Percentiles rank a stretch among this genome's conserved stretches.
Conservation (phyloP, 345 rosid species). For the Noccaea bulbosa region DNA sequence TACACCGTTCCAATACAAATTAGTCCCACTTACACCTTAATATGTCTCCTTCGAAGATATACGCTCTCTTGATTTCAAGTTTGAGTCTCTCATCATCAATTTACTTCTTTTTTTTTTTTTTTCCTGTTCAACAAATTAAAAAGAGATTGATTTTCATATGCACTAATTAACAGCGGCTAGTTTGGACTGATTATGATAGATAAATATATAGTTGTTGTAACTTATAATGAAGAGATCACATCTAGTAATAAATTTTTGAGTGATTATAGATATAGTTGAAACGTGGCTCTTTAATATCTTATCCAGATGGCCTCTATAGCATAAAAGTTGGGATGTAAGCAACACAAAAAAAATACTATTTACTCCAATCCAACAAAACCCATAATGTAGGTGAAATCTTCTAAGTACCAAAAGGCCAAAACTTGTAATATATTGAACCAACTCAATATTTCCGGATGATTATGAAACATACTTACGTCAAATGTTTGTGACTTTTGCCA, state of each 20-base stretch:
- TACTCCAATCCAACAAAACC: slow-evolving; percentile 11
- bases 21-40: slow-evolving; percentile 39
- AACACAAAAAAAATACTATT: neutral
- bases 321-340: neutral
- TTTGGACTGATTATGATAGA: slow-evolving; percentile 12
- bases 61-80: slow-evolving; percentile 27
- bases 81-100: slow-evolving; percentile 4
- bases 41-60: slow-evolving; percentile 36
- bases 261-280: neutral
- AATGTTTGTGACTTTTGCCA: slow-evolving; percentile 39
- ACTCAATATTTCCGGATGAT: slow-evolving; percentile 26
- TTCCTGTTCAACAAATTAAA: neutral
- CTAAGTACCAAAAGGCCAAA: neutral
- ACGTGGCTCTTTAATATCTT: slow-evolving; percentile 14
- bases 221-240: slow-evolving; percentile 9
- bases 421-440: neutral
- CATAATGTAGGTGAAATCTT: slow-evolving; percentile 2
- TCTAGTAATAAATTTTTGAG: neutral
- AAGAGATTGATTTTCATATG: neutral
- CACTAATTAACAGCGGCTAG: neutral
- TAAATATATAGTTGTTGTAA: neutral
- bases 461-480: slow-evolving; percentile 42
- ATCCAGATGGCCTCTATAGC: slow-evolving; percentile 6
- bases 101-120: neutral
- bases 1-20: slow-evolving; percentile 37